phyloP scores from a whole-genome alignment of 805 yeast genomes.

The Saccharomycopsis selenospora region DNA sequence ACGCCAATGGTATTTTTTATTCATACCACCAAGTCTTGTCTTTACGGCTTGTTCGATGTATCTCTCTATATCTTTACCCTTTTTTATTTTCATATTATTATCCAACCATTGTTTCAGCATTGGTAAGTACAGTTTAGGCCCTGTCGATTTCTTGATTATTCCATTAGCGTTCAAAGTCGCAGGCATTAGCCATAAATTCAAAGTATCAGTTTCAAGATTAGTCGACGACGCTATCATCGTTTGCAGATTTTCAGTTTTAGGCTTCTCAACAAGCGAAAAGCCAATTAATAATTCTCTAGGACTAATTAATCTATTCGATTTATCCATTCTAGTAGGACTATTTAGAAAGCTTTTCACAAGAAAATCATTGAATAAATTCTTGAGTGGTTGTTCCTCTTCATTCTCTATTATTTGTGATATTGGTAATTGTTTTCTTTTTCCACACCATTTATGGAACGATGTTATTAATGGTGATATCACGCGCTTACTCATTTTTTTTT shows the following conservation, averaged over 20 bases:
- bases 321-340: not conserved
- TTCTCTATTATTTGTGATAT: not conserved
- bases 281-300: not conserved
- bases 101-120: slow-evolving; percentile 1
- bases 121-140: slow-evolving; percentile 2
- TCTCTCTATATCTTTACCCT: not conserved
- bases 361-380: not conserved
- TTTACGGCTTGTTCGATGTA: not conserved
- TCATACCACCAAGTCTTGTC: not conserved
- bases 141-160: not conserved
- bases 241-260: not conserved
- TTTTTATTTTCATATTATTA: not conserved
- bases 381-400: not conserved
- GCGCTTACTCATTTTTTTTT: too few relatives aligned
- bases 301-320: not conserved
- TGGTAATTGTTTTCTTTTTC: not conserved
- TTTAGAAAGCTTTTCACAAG: not conserved
- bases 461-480: not conserved
- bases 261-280: not conserved
- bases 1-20: not conserved
- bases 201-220: not conserved
- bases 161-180: not conserved
- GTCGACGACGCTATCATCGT: not conserved
- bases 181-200: not conserved
- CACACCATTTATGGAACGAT: slow-evolving; percentile 1